Conservation (phyloP, 345 rosid genomes). For the Syzygium aqueum region DNA sequence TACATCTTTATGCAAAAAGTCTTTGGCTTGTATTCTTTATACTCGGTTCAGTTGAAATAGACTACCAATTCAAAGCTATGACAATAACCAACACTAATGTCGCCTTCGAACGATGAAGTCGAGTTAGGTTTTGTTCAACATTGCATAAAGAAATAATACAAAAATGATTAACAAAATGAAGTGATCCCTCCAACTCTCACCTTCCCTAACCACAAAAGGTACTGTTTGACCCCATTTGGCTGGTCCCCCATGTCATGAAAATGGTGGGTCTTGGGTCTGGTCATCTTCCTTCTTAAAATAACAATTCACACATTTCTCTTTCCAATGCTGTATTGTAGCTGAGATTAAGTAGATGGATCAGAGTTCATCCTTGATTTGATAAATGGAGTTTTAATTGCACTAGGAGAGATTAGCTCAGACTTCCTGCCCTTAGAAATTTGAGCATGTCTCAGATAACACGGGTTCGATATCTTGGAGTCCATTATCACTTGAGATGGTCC, state of each 20-base stretch:
- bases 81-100: background rate
- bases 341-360: background rate
- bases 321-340: background rate
- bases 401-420: background rate
- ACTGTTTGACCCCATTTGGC: background rate
- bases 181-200: constrained; percentile 1
- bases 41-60: background rate
- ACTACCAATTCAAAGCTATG: background rate
- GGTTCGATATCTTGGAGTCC: background rate
- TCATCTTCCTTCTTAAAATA: background rate
- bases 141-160: background rate
- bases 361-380: background rate
- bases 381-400: background rate
- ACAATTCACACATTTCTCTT: background rate
- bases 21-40: background rate
- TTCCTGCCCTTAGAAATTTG: background rate
- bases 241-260: background rate
- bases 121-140: background rate
- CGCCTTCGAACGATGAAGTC: background rate
- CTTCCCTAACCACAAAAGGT: background rate
- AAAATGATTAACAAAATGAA: background rate
- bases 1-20: background rate
- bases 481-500: background rate
- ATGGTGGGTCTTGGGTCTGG: background rate
- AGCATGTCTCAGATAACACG: background rate